phyloP scores from a whole-genome alignment of 1,284 basidiomycete species.

The Boletus sp. region DNA sequence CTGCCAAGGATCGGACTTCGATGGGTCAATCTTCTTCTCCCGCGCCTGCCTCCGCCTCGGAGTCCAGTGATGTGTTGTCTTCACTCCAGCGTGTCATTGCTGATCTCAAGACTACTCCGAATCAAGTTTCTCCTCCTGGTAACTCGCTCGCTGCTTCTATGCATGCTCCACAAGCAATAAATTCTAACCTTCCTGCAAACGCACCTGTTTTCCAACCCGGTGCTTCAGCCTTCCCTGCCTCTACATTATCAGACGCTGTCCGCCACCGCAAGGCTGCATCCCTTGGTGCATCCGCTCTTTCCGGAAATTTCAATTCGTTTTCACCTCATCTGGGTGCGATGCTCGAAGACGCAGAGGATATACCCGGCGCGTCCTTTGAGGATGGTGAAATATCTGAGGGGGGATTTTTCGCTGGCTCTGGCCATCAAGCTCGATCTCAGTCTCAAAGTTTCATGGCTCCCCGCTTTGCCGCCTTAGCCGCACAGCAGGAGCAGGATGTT shows the following conservation, averaged over 20 bases:
- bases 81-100: slow-evolving; percentile 80
- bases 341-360: slow-evolving; percentile 75
- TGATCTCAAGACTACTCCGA: slow-evolving; percentile 69
- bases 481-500: slow-evolving; percentile 65
- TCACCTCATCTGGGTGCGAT: slow-evolving; percentile 76
- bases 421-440: slow-evolving; percentile 67
- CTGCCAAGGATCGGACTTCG: slow-evolving; percentile 42
- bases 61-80: slow-evolving; percentile 69
- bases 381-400: slow-evolving; percentile 73
- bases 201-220: slow-evolving; percentile 71
- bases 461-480: slow-evolving; percentile 80
- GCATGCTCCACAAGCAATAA: slow-evolving; percentile 41
- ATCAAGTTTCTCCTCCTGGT: slow-evolving; percentile 38
- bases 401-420: slow-evolving; percentile 42
- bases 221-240: slow-evolving; percentile 50
- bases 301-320: slow-evolving; percentile 62
- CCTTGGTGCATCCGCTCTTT: slow-evolving; percentile 55
- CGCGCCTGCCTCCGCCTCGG: slow-evolving; percentile 37
- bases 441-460: slow-evolving; percentile 82
- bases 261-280: slow-evolving; percentile 79
- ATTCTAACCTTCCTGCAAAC: slow-evolving; percentile 55
- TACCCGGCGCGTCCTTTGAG: slow-evolving; percentile 48
- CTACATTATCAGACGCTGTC: slow-evolving; percentile 46
- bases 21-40: slow-evolving; percentile 48
- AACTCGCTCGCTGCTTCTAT: slow-evolving; percentile 44